Percentiles rank a stretch among this genome's conserved stretches.
Conservation (phyloP, 176 grass and related monocot species). For the Cenchrus americanus region DNA sequence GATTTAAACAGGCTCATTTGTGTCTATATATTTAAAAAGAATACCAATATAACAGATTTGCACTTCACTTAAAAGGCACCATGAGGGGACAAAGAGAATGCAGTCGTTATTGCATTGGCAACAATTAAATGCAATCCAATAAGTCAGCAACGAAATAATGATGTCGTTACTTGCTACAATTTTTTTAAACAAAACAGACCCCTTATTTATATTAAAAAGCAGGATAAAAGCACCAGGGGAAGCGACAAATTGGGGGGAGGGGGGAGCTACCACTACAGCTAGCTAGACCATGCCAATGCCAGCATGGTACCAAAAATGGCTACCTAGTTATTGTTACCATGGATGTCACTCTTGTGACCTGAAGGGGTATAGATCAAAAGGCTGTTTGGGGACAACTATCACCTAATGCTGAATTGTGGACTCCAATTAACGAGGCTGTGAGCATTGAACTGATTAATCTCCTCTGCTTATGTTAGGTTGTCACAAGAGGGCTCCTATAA, state of each 20-base stretch:
- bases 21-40: background rate
- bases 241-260: background rate
- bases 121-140: constrained; percentile 1
- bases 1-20: background rate
- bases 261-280: background rate
- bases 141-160: background rate
- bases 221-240: background rate
- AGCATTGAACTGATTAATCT: background rate
- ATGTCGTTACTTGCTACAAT: background rate
- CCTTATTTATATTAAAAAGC: background rate
- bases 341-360: background rate
- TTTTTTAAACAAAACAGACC: background rate
- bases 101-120: background rate
- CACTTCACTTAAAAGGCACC: background rate
- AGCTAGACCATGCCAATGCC: background rate
- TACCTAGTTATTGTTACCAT: background rate
- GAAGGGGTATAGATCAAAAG: background rate
- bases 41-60: background rate
- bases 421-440: background rate
- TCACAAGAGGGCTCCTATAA: background rate
- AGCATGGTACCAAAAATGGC: background rate
- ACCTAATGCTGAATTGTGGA: constrained; percentile 17
- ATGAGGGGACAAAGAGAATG: background rate
- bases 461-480: background rate
- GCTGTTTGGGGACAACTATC: background rate